Percentiles rank a stretch among this genome's conserved stretches.
Evolutionary conservation across 805 yeast species (phyloP).

Genomic region (Starmera pachycereana): DNA sequence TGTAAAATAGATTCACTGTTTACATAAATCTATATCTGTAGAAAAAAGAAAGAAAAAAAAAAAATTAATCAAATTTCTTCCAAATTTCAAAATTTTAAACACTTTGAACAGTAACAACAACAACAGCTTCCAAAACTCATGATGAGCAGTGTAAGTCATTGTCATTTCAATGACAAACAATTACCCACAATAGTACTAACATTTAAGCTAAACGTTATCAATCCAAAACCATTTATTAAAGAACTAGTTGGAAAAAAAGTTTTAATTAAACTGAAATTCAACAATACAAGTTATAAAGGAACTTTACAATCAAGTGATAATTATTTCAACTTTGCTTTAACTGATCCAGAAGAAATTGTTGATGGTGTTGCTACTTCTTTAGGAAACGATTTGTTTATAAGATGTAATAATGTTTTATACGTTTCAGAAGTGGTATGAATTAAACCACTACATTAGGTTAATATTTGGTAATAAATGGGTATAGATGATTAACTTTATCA

Average conservation of each 20-base stretch:
- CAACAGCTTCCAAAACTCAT: neutral
- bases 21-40: neutral
- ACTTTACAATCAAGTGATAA: conserved; percentile 70
- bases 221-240: conserved; percentile 85
- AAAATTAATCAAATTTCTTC: no score
- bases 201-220: conserved; percentile 44
- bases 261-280: conserved; percentile 80
- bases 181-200: neutral
- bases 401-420: conserved; percentile 83
- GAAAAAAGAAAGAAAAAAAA: no score
- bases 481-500: no score
- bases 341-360: conserved; percentile 44
- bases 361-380: conserved; percentile 37
- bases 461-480: no score
- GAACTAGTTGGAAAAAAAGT: conserved; percentile 64
- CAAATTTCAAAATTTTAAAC: no score
- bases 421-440: conserved; percentile 8
- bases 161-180: neutral
- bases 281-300: conserved; percentile 81
- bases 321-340: conserved; percentile 82
- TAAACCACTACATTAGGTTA: no score
- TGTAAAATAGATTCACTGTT: neutral
- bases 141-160: neutral
- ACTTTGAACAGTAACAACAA: no score
- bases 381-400: conserved; percentile 71